Evolutionary conservation across 441 rosid genomes (phyloP).

Genomic region (Adansonia gregorii): DNA sequence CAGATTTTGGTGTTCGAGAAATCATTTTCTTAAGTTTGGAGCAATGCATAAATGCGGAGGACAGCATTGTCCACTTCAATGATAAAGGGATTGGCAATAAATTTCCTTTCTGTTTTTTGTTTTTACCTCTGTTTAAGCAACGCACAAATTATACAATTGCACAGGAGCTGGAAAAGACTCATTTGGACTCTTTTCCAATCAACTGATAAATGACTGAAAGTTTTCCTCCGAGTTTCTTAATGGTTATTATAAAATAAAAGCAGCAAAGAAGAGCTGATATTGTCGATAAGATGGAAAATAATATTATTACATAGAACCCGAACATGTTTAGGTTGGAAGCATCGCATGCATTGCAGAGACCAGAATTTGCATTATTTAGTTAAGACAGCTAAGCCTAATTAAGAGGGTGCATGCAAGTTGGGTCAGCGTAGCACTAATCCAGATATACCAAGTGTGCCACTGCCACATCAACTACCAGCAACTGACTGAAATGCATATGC

Average conservation of each 20-base stretch:
- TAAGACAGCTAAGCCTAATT: neutral
- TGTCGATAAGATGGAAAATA: no score
- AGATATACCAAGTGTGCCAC: neutral
- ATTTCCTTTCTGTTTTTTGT: neutral
- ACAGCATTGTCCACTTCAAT: neutral
- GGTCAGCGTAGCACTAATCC: neutral
- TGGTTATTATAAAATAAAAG: neutral
- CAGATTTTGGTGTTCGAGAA: neutral
- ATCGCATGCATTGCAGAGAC: neutral
- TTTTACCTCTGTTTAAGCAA: neutral
- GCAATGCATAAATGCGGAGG: neutral
- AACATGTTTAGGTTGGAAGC: neutral
- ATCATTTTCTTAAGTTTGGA: neutral
- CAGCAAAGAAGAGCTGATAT: no score
- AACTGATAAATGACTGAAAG: neutral
- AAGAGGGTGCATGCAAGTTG: neutral
- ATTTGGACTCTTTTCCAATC: neutral
- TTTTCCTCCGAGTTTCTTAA: no score
- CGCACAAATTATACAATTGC: neutral
- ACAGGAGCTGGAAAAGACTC: neutral
- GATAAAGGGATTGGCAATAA: neutral
- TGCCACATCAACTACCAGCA: neutral
- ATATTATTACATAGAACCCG: no score
- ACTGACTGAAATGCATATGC: no score
- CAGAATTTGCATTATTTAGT: neutral